phyloP scores from a whole-genome alignment of 2,329 filamentous ascomycete species.

The Fusarium incarnatum region DNA sequence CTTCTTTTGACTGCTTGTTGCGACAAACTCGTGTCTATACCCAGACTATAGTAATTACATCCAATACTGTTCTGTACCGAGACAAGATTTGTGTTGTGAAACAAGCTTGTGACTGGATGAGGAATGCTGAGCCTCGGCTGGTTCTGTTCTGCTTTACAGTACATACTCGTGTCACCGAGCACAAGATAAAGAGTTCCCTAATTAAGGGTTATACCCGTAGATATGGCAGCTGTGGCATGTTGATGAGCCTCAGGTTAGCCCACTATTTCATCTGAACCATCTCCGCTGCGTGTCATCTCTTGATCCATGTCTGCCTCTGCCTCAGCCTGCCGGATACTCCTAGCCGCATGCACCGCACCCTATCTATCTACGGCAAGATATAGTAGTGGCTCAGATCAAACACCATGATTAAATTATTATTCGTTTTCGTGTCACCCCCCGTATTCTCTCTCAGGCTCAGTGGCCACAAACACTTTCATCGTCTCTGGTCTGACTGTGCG shows the following conservation, averaged over 20 bases:
- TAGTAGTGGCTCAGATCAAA: not conserved
- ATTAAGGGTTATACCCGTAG: not conserved
- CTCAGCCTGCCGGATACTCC: not conserved
- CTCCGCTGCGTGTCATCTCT: not conserved
- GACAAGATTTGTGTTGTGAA: constrained; percentile 14
- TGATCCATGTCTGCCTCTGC: constrained; percentile 1
- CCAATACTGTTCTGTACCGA: constrained; percentile 4
- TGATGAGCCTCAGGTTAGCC: constrained; percentile 27
- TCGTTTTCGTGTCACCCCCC: constrained; percentile 19
- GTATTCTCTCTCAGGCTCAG: not conserved
- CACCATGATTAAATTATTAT: not conserved
- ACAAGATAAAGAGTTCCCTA: not conserved
- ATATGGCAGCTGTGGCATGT: constrained; percentile 24
- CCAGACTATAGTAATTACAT: not conserved
- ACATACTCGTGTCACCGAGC: constrained; percentile 18
- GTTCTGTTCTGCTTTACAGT: not conserved
- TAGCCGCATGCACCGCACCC: not conserved
- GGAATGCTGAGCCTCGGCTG: constrained; percentile 31
- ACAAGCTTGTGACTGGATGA: constrained; percentile 3
- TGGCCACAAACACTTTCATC: constrained; percentile 7
- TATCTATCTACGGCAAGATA: not conserved
- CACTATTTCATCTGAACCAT: constrained; percentile 8
- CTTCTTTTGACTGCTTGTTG: constrained; percentile 17
- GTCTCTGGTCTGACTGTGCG: constrained; percentile 1
- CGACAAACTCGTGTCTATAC: constrained; percentile 19